Conservation (phyloP, 768 basidiomycete species). For the Mycena rosella region DNA sequence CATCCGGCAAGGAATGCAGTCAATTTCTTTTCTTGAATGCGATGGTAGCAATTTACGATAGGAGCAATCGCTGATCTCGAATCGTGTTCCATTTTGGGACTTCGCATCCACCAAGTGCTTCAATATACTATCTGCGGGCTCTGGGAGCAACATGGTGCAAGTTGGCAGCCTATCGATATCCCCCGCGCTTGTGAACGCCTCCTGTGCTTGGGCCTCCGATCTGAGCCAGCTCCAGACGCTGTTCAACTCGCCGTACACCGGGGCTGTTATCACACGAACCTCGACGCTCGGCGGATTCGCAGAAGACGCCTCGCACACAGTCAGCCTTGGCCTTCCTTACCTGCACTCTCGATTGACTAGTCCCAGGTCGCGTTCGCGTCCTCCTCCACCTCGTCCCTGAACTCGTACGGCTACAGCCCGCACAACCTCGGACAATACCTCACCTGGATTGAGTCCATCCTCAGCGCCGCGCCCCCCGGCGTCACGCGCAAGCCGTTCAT, state of each 20-base stretch:
- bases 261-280: constrained; percentile 87
- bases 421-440: constrained; percentile 77
- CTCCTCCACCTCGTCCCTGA: constrained; percentile 70
- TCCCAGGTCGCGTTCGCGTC: constrained; percentile 72
- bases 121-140: too few relatives aligned
- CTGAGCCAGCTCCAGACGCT: constrained; percentile 72
- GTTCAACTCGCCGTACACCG: constrained; percentile 75
- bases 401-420: constrained; percentile 92
- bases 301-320: constrained; percentile 75
- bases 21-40: too few relatives aligned
- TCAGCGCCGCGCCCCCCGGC: constrained; percentile 48
- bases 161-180: constrained; percentile 68
- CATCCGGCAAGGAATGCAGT: too few relatives aligned
- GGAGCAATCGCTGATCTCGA: too few relatives aligned
- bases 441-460: constrained; percentile 69
- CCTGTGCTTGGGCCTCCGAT: constrained; percentile 87
- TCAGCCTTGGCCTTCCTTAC: constrained; percentile 43
- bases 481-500: constrained; percentile 68
- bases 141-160: constrained; percentile 50
- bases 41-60: too few relatives aligned
- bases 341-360: constrained; percentile 13
- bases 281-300: constrained; percentile 76
- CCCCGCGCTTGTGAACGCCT: constrained; percentile 81
- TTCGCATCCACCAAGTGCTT: too few relatives aligned
- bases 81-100: neutral